phyloP scores from a whole-genome alignment of 768 basidiomycete species.

The Cystobasidium tubakii region DNA sequence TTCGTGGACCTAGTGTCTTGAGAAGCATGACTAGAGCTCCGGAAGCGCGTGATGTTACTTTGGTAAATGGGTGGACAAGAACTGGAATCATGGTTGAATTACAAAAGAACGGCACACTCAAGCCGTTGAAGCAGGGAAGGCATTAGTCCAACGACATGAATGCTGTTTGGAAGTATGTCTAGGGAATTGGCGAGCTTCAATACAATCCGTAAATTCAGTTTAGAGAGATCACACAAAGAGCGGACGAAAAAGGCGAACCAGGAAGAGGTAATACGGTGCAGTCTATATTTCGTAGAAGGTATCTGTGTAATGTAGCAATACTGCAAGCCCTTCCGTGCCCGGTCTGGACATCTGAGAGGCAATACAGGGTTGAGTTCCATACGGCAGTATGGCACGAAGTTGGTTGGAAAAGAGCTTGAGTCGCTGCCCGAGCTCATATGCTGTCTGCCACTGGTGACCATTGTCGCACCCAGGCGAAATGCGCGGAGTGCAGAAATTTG shows the following conservation, averaged over 20 bases:
- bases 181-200: too few relatives aligned
- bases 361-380: too few relatives aligned
- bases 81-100: slow-evolving; percentile 20
- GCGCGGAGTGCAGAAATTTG: too few relatives aligned
- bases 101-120: slow-evolving; percentile 23
- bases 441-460: too few relatives aligned
- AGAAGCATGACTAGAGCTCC: neutral
- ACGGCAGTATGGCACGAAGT: too few relatives aligned
- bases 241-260: neutral
- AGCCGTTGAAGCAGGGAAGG: neutral
- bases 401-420: too few relatives aligned
- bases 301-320: neutral
- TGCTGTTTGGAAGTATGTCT: too few relatives aligned
- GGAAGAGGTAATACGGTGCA: neutral
- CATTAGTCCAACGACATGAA: too few relatives aligned
- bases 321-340: too few relatives aligned
- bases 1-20: slow-evolving; percentile 19
- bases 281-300: neutral
- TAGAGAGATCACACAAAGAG: neutral
- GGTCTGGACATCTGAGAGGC: too few relatives aligned
- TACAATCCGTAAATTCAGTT: neutral
- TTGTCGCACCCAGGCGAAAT: too few relatives aligned
- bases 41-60: neutral
- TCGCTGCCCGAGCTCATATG: too few relatives aligned
- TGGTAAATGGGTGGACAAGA: slow-evolving; percentile 3